These are phyloP conservation scores for Rhizopogon rudus DNA, from an alignment of 768 basidiomycete species.

Conservation along the genomic window DNA sequence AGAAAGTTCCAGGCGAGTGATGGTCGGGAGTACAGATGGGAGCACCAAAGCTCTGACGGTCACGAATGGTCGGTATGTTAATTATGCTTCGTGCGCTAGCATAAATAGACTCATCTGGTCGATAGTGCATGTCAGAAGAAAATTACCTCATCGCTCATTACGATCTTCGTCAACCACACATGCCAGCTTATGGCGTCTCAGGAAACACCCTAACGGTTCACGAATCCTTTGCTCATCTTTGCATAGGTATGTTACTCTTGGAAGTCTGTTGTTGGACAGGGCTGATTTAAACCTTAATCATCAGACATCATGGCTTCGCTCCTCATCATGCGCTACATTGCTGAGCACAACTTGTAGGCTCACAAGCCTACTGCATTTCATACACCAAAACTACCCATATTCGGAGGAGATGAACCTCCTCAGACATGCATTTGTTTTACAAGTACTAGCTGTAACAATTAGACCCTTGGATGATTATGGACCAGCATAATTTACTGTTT, in stretches of 20 bases:
- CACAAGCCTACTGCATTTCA: background rate
- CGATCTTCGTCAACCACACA: slow-evolving; percentile 49
- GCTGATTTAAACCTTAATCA: slow-evolving; percentile 1
- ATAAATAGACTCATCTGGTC: slow-evolving; percentile 1
- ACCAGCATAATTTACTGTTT: background rate
- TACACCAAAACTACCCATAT: background rate
- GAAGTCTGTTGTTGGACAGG: background rate
- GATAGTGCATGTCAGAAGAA: slow-evolving; percentile 51
- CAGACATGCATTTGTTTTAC: background rate
- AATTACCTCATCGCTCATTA: slow-evolving; percentile 61
- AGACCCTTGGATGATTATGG: background rate
- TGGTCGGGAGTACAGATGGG: slow-evolving; percentile 70
- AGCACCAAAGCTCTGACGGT: slow-evolving; percentile 43
- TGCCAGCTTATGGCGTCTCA: slow-evolving; percentile 54
- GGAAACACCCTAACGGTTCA: slow-evolving; percentile 60
- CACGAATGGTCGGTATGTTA: slow-evolving; percentile 77
- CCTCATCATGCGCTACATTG: slow-evolving; percentile 62
- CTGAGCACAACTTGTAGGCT: slow-evolving; percentile 39
- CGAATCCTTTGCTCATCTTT: slow-evolving; percentile 47
- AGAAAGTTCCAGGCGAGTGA: slow-evolving; percentile 67
- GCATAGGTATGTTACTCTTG: slow-evolving; percentile 40
- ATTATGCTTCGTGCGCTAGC: slow-evolving; percentile 1
- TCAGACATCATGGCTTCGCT: slow-evolving; percentile 55
- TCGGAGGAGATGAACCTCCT: background rate
- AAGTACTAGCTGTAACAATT: background rate